Base-by-base conservation (phyloP, 345 rosid species). In the Brassica juncea region DNA sequence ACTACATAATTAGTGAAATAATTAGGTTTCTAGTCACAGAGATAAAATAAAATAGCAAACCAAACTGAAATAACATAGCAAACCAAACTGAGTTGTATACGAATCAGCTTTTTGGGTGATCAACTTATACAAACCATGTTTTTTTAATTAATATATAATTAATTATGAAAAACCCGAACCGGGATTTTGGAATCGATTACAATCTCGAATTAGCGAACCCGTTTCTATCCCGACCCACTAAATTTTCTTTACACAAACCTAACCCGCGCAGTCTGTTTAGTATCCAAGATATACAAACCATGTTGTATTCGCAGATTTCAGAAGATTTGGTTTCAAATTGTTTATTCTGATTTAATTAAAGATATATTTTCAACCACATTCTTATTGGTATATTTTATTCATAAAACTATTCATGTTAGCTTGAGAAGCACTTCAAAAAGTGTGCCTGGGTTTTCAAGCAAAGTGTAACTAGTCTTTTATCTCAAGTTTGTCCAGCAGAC, bases 391-490 rank as follows among this genome's bases (percentile, higher is more conserved):
- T 65, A 66, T 31, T 57, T 55, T 32, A 58, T 57, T 66, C 57
- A 5, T 78, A 16, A 12, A 59, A 67, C 16, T 60, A 68, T 68
- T 34, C 8, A 73, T 14, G 21, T 70, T 70, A 81, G 80, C 84
- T 75, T 81, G 70, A 71, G 65, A 81, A 76, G 58, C 80, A 81
- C 80, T 81, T 76, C 83, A 75, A 32, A 66, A 76, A 71, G 74
- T 57, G 58, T 81, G 57, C 60, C 80, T 59, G 77, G 15, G 62
- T 65, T 81, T 76, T 76, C 65, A 81, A 81, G 84, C 77, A 81
- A 81, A 81, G 80, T 71, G 84, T 57, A 44, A 58, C 71, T 76
- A 75, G 62, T 76, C 77, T 81, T 81, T 71, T 47, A 10, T 71
- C 73, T 58, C 57, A 81, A 81, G 80, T 71, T 81, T 76, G 84